Base-by-base conservation (phyloP, 257 asterid species). In the Capsicum pubescens region DNA sequence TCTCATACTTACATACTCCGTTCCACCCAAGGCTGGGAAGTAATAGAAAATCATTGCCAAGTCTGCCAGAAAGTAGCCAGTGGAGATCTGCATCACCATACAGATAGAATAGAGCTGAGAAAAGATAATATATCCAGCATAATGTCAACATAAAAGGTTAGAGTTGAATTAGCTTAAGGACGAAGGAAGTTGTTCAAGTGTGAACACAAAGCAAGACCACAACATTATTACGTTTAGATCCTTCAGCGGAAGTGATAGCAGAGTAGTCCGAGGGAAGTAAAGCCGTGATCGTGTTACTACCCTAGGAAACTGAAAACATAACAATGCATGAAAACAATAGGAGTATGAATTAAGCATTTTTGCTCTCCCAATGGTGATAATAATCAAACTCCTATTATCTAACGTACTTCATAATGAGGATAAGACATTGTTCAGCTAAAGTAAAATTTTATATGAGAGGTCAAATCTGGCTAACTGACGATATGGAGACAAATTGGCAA, bases 1-100 rank as follows among this genome's bases (percentile, higher is more conserved):
- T 72, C 79, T 57, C 70, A 63, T 83, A 91, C 99, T 92, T 92
- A 96, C 99, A 91, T 91, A 96, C 87, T 93, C 97, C 85, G 88
- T 63, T 61, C 99, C 99, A 83, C 99, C 99, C 89, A 96, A 90
- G 82, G 91, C 89, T 2, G 98, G 99, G 87, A 86, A 93, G 56
- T 90, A 59, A 82, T 89, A 93, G 26, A 90, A 26, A 88, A 94
- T 89, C 97, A 96, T 87, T 82, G 94, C 93, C 89, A 93, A 85
- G 89, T 96, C 99, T 13, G 95, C 80, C 36, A 96, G 86, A 85
- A 96, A 96, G 92, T 96, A 96, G 71, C 99, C 99, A 60, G 87
- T 84, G 77, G 99, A 96, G 66, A 96, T 88, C 98, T 96, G 97
- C 82, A 82, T 19, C 83, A 84, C 81, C 79, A 78, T 87, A 89